Conservation (phyloP, 176 grass and related monocot species). For the Canna indica region DNA sequence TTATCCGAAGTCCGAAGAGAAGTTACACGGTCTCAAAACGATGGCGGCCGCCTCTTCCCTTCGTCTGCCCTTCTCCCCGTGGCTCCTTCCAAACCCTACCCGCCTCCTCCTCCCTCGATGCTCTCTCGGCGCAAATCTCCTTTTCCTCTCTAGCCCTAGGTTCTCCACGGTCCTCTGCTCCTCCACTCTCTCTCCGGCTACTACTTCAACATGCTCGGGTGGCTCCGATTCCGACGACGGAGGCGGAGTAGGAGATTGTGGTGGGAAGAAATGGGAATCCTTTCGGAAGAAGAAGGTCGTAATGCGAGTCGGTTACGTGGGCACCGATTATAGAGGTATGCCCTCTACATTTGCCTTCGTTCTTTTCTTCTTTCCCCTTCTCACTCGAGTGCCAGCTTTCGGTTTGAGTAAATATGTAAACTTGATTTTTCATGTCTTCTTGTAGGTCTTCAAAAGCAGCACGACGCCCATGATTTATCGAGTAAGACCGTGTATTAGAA, state of each 20-base stretch:
- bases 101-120: not conserved
- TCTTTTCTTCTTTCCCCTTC: not conserved
- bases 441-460: slow-evolving; percentile 83
- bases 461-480: slow-evolving; percentile 36
- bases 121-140: not conserved
- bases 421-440: not conserved
- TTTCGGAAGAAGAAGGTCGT: slow-evolving; percentile 84
- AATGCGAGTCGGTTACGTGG: slow-evolving; percentile 72
- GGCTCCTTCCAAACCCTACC: slow-evolving; percentile 12
- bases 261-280: slow-evolving; percentile 56
- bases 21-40: not conserved
- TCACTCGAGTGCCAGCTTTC: not conserved
- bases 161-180: slow-evolving; percentile 23
- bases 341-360: not conserved
- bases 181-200: slow-evolving; percentile 9
- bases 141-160: slow-evolving; percentile 18
- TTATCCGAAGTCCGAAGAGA: not conserved
- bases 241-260: slow-evolving; percentile 14
- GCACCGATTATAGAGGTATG: slow-evolving; percentile 73
- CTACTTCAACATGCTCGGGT: not conserved
- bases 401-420: not conserved
- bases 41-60: slow-evolving; percentile 39
- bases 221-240: not conserved
- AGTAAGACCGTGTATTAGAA: slow-evolving; percentile 32
- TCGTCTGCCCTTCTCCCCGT: slow-evolving; percentile 27